phyloP scores from a whole-genome alignment of 495 filamentous ascomycete genomes.

The Penicillium bialowiezense region DNA sequence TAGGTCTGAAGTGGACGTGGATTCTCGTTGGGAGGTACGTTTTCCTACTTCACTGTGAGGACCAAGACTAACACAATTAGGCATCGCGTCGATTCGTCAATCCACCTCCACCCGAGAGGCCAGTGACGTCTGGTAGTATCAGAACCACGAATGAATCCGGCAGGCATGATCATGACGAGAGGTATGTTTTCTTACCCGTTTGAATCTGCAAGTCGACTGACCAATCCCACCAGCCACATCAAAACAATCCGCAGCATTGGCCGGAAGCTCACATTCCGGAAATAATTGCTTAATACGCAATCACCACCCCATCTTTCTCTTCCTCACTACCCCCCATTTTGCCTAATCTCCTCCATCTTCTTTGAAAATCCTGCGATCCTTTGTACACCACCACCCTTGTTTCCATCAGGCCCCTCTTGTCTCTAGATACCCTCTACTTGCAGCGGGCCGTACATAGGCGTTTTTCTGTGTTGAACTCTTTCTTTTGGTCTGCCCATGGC shows the following conservation, averaged over 20 bases:
- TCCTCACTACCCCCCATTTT: neutral
- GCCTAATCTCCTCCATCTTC: neutral
- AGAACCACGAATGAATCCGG: conserved; percentile 25
- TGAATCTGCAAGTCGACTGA: conserved; percentile 4
- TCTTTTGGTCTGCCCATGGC: conserved; percentile 2
- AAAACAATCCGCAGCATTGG: conserved; percentile 41
- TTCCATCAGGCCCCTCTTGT: conserved; percentile 14
- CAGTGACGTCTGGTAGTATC: conserved; percentile 36
- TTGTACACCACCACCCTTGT: conserved; percentile 6
- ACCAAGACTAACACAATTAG: conserved; percentile 28
- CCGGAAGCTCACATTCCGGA: conserved; percentile 37
- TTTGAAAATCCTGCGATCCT: conserved; percentile 5
- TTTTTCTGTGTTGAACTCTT: conserved; percentile 10
- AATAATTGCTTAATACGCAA: conserved; percentile 11
- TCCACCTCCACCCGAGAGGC: conserved; percentile 27
- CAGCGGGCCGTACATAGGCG: conserved; percentile 30
- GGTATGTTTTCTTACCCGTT: conserved; percentile 21
- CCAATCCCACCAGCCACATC: conserved; percentile 22
- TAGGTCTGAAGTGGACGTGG: conserved; percentile 43
- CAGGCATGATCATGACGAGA: conserved; percentile 36
- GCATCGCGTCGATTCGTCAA: conserved; percentile 41
- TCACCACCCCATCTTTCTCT: neutral
- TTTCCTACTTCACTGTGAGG: too few species aligned
- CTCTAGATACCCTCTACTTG: conserved; percentile 29
- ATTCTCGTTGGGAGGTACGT: conserved; percentile 44